Evolutionary conservation across 208 protist species (phyloP).

Genomic region (Trypanosoma lewisi): DNA sequence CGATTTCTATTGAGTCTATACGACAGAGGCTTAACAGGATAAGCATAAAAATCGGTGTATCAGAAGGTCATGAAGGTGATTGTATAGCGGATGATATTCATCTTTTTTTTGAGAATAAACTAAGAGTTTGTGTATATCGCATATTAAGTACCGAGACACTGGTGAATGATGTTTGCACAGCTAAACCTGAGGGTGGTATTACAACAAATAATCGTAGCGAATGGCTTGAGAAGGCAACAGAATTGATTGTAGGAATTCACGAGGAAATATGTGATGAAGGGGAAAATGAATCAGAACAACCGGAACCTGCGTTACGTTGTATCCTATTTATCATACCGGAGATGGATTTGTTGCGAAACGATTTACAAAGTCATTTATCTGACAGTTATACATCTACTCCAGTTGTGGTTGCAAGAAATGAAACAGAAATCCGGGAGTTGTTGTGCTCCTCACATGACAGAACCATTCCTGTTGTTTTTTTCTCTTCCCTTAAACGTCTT

Average conservation of each 20-base stretch:
- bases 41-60: slow-evolving; percentile 34
- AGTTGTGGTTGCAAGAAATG: slow-evolving; percentile 34
- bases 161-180: background rate
- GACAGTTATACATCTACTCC: slow-evolving; percentile 65
- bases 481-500: slow-evolving; percentile 37
- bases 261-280: slow-evolving; percentile 34
- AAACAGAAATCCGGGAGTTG: slow-evolving; percentile 19
- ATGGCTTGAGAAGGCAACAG: slow-evolving; percentile 28
- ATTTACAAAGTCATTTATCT: slow-evolving; percentile 32
- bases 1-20: slow-evolving; percentile 27
- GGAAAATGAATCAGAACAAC: background rate
- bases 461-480: slow-evolving; percentile 40
- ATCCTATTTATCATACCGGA: slow-evolving; percentile 48
- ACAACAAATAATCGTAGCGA: slow-evolving; percentile 8
- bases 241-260: slow-evolving; percentile 21
- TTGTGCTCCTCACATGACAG: background rate
- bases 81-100: slow-evolving; percentile 40
- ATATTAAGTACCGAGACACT: slow-evolving; percentile 1
- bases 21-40: slow-evolving; percentile 16
- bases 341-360: slow-evolving; percentile 19
- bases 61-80: slow-evolving; percentile 20
- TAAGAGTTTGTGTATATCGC: slow-evolving; percentile 37
- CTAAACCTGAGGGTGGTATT: background rate
- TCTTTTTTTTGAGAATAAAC: slow-evolving; percentile 42
- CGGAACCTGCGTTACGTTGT: slow-evolving; percentile 11